Evolutionary conservation across 1,284 basidiomycete species (phyloP), one percentile per base, ranked within the genome.

Genomic region (Mycosarcoma maydis): DNA sequence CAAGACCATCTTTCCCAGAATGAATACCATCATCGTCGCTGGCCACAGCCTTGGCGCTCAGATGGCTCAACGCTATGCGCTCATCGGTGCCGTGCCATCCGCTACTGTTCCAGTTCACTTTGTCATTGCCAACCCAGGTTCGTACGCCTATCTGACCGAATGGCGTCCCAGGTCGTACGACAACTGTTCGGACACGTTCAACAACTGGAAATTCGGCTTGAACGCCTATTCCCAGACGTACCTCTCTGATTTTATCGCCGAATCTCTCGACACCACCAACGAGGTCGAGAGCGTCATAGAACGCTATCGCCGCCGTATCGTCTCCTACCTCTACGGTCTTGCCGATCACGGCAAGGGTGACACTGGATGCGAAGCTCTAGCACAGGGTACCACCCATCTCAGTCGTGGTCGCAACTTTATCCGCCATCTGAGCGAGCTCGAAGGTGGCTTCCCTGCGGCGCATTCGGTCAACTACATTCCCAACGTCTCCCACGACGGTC

Each of bases 171-270:
- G 58, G 13, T 33, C 39, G 22, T 56, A 49, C 49, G 44, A 43
- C 17, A 50, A 42, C 6, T 73, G 68, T 23, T 3, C 39, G 2
- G 51, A 62, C 3, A 72, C 56, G 17, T 76, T 59, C 41, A 66
- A 76, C 56, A 50, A 49, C 23, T 74, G 72, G 72, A 76, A 74
- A 41, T 76, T 51, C 17, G 72, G 72, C 19, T 26, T 74, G 17
- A 40, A 46, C 13, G 49, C 27, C 3, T 76, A 67, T 38, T 37
- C 44, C 8, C 67, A 70, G 40, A 53, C 68, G 11, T 74, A 74
- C 34, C 52, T 72, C 0, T 57, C 53, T 17, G 52, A 73, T 17
- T 73, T 76, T 27, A 65, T 76, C 13, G 38, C 47, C 7, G 53
- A 60, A 27, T 61, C 56, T n/a, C 48, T 76, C 16, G 61, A 73